Conservation (phyloP, 345 rosid genomes). For the Citrus mangshanensis region DNA sequence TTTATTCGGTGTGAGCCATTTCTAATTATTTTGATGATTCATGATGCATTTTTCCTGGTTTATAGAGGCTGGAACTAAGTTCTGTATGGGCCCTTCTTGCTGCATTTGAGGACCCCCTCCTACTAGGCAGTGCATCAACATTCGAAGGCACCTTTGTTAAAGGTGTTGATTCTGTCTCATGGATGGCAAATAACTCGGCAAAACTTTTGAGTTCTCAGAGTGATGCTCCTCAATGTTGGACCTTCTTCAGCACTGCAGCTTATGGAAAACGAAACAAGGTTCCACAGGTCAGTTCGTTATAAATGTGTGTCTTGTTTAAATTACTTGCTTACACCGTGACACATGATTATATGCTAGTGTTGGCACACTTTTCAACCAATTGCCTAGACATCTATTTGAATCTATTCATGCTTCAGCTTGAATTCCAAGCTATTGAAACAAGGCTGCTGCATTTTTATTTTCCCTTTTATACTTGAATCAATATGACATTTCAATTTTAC, state of each 20-base stretch:
- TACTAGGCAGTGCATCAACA: conserved; percentile 29
- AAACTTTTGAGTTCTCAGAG: conserved; percentile 47
- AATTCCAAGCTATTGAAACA: neutral
- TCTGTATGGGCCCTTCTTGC: conserved; percentile 92
- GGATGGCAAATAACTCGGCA: conserved; percentile 86
- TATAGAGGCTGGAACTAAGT: conserved; percentile 73
- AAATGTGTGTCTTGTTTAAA: too few species aligned
- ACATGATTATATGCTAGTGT: too few species aligned
- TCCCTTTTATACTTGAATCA: neutral
- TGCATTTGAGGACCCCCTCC: conserved; percentile 85
- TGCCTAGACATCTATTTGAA: too few species aligned
- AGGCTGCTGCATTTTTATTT: neutral
- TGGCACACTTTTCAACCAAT: too few species aligned
- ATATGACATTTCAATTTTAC: neutral
- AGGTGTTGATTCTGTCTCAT: conserved; percentile 77
- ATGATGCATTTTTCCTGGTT: neutral
- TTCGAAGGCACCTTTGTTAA: conserved; percentile 92
- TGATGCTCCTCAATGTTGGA: conserved; percentile 70
- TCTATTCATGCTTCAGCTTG: too few species aligned
- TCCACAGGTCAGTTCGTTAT: too few species aligned
- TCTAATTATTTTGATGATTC: neutral
- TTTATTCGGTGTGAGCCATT: neutral
- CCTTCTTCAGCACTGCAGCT: conserved; percentile 39
- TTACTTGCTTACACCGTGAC: too few species aligned
- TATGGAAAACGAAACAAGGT: conserved; percentile 43